A percentile compares a stretch with the other conserved stretches of the same genome.
Conservation (phyloP, 257 asterid species). For the Scutellaria minor region DNA sequence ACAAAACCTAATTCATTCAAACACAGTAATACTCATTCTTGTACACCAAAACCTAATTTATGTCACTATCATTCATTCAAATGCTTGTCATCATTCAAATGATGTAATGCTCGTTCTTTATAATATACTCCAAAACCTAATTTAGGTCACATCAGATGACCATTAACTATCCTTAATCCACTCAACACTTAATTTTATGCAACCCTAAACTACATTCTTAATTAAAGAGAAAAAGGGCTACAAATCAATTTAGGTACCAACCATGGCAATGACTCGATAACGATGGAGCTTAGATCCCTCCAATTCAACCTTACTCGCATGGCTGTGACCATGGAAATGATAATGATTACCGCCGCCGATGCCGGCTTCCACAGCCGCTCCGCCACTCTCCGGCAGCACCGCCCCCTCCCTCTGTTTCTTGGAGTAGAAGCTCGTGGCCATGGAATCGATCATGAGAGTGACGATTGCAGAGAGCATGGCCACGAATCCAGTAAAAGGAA, state of each 20-base stretch:
- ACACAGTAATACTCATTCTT: too few relatives aligned
- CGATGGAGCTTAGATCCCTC: conserved; percentile 51
- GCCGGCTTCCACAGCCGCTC: conserved; percentile 37
- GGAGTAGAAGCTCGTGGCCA: conserved; percentile 61
- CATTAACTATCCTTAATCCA: too few relatives aligned
- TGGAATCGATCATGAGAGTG: conserved; percentile 59
- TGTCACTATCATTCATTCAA: too few relatives aligned
- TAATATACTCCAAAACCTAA: too few relatives aligned
- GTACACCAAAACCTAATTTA: too few relatives aligned
- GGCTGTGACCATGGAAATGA: conserved; percentile 45
- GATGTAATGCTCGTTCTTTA: too few relatives aligned
- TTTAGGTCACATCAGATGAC: too few relatives aligned
- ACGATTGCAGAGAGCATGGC: conserved; percentile 65
- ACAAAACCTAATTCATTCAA: too few relatives aligned
- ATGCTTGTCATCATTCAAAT: too few relatives aligned
- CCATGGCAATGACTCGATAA: conserved; percentile 65
- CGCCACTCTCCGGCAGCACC: conserved; percentile 25
- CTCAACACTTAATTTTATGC: too few relatives aligned
- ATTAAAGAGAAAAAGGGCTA: background rate
- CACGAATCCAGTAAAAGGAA: conserved; percentile 60
- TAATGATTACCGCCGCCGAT: background rate
- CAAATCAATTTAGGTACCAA: conserved; percentile 29
- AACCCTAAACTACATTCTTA: too few relatives aligned
- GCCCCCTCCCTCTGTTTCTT: conserved; percentile 35
- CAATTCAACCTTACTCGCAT: conserved; percentile 37